A percentile compares a stretch with the other conserved stretches of the same genome.
phyloP scores from a whole-genome alignment of 441 rosid genomes.

The Adansonia madagascariensis region DNA sequence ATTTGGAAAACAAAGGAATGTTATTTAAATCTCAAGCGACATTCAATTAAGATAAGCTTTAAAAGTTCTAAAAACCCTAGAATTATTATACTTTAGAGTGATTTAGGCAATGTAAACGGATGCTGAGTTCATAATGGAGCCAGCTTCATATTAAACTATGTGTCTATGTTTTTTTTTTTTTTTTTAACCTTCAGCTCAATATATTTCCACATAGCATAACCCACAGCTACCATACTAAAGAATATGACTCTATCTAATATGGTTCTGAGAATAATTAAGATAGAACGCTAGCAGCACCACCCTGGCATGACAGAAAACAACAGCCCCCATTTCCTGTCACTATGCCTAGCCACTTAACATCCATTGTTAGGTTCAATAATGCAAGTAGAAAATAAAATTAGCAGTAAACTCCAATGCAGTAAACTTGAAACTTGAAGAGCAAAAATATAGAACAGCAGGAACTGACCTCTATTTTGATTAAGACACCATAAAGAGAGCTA shows the following conservation, averaged over 20 bases:
- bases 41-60: neutral
- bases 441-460: conserved; percentile 17
- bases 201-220: neutral
- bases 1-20: neutral
- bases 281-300: neutral
- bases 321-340: neutral
- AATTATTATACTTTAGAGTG: neutral
- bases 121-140: neutral
- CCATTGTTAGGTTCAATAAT: conserved; percentile 1
- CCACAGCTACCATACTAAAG: neutral
- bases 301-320: neutral
- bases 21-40: neutral
- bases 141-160: neutral
- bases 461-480: conserved; percentile 57
- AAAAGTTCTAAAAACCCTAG: neutral
- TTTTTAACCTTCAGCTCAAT: neutral
- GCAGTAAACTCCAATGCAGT: neutral
- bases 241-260: neutral
- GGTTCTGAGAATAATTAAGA: neutral
- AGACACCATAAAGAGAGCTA: conserved; percentile 47
- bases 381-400: neutral
- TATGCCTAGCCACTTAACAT: conserved; percentile 6
- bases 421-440: neutral
- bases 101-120: neutral
- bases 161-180: neutral